phyloP scores from a whole-genome alignment of 2,329 filamentous ascomycete genomes.

The Beauveria asiatica region DNA sequence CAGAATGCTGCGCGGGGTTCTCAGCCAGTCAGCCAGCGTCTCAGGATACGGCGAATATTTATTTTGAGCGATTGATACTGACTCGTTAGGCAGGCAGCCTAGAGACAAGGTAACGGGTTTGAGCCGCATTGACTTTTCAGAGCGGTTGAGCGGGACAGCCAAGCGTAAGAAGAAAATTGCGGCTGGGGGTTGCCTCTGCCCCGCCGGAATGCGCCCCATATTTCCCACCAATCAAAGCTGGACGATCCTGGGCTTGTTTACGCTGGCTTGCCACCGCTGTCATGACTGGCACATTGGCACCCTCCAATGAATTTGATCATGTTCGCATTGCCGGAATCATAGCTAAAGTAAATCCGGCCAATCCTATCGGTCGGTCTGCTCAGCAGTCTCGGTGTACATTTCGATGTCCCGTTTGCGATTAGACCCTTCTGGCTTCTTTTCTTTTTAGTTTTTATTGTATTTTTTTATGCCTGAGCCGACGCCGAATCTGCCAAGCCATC shows the following conservation, averaged over 20 bases:
- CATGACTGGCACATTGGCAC: neutral
- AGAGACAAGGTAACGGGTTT: neutral
- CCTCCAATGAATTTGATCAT: neutral
- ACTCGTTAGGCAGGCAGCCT: neutral
- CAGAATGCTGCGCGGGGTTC: neutral
- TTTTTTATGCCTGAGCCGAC: neutral
- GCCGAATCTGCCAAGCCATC: neutral
- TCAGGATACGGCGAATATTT: slow-evolving; percentile 2
- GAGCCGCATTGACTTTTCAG: neutral
- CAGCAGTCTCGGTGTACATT: too few species aligned
- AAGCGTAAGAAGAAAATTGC: neutral
- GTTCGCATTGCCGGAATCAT: too few species aligned
- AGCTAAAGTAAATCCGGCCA: too few species aligned
- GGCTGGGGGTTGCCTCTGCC: slow-evolving; percentile 3
- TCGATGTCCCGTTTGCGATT: neutral
- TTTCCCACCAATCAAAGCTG: neutral
- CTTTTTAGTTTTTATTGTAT: neutral
- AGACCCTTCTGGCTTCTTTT: neutral
- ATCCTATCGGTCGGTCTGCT: too few species aligned
- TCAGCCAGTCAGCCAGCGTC: neutral
- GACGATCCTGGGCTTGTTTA: neutral
- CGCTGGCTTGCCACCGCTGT: slow-evolving; percentile 5
- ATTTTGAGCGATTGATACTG: neutral
- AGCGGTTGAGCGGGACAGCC: neutral
- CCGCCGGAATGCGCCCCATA: slow-evolving; percentile 2